Evolutionary conservation across 1,284 basidiomycete genomes (phyloP).

Genomic region (Dichomitus squalens): DNA sequence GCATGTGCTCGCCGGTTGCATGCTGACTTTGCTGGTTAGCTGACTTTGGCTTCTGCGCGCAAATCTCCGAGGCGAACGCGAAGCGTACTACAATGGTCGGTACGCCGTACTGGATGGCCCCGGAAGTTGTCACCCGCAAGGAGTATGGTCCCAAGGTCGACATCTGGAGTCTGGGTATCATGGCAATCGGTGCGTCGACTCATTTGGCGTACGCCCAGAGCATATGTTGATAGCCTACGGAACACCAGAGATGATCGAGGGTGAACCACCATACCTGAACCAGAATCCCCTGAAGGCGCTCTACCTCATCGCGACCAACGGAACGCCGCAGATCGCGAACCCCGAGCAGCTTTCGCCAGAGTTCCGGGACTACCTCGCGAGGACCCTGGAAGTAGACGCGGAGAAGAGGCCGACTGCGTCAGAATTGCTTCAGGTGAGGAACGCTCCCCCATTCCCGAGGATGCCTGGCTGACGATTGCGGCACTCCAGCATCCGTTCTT

Average conservation of each 20-base stretch:
- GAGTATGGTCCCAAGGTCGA: slow-evolving; percentile 99
- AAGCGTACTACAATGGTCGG: slow-evolving; percentile 99
- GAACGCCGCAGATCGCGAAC: slow-evolving; percentile 96
- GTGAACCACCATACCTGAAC: slow-evolving; percentile 97
- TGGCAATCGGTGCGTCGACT: slow-evolving; percentile 83
- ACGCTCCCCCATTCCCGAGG: background rate
- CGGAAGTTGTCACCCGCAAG: slow-evolving; percentile 97
- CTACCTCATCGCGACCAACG: slow-evolving; percentile 97
- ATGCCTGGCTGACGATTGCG: background rate
- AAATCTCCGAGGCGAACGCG: slow-evolving; percentile 89
- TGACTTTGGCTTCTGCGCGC: slow-evolving; percentile 99
- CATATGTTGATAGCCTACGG: slow-evolving; percentile 6
- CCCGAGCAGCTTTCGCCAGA: slow-evolving; percentile 86
- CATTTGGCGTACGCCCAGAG: background rate
- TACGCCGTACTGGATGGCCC: slow-evolving; percentile 99
- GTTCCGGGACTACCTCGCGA: slow-evolving; percentile 92
- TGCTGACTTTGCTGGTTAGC: slow-evolving; percentile 51
- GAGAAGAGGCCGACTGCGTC: slow-evolving; percentile 91
- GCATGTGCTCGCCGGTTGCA: too few species aligned
- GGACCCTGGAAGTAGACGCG: slow-evolving; percentile 93
- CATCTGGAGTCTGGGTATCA: slow-evolving; percentile 98
- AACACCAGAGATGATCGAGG: slow-evolving; percentile 93
- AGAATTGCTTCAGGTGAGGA: slow-evolving; percentile 70
- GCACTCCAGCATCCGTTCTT: slow-evolving; percentile 82
- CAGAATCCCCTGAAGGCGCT: slow-evolving; percentile 96